Evolutionary conservation across 495 filamentous ascomycete genomes (phyloP), one percentile per base, ranked within the genome.

Genomic region (Cudoniella acicularis): DNA sequence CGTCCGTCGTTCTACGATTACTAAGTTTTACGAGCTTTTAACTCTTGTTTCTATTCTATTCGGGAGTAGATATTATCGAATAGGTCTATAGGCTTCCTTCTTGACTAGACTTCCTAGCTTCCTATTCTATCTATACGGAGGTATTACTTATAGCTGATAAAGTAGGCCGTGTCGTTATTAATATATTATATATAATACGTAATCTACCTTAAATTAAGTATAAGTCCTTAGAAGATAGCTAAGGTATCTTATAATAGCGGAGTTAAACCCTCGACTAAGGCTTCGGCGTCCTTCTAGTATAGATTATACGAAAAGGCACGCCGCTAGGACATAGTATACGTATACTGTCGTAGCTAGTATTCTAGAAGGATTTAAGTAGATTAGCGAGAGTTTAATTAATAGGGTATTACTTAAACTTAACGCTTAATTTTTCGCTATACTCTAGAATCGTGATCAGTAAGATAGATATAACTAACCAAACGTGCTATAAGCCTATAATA

Each of bases 41-140:
- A 48, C 52, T 62, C 43, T 58, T 58, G 56, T 52, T 52, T 52
- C 8, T 48, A 45, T 54, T 53, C 49, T 57, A 59, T 59, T 46
- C 4, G 25, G 16, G 26, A 23, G 22, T 62, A 48, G 53, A 57
- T 49, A 23, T 50, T 62, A 25, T 61, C 21, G 43, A 27, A 61
- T 56, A 61, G 45, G 53, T 61, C 36, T 16, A 56, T 23, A 61
- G 59, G 52, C 59, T 56, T 61, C 52, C 59, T 61, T 59, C 46
- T 59, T 56, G 25, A 54, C n/a, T 21, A 61, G 8, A 54, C 50
- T 40, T 61, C 47, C 58, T 56, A 20, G 52, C 45, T 48, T 61
- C 45, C 52, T 21, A 61, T 61, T 56, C 52, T 30, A 61, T 56
- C 43, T 22, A 22, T 61, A 52, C 30, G 2, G 6, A 52, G 43